Base-by-base conservation (phyloP, 2,329 filamentous ascomycete genomes). In the Phialophora chinensis region DNA sequence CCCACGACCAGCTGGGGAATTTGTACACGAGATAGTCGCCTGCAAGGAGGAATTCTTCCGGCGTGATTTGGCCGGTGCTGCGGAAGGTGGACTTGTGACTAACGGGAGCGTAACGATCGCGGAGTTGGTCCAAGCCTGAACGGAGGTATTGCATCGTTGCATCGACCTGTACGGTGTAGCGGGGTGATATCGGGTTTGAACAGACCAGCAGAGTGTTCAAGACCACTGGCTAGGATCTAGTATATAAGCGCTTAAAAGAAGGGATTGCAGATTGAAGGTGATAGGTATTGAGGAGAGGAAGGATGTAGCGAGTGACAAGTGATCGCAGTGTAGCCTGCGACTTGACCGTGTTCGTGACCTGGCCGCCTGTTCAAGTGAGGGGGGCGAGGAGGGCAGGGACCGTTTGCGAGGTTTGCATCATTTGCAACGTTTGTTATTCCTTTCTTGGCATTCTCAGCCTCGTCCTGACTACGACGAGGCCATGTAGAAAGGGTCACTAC, bases 1-100 rank as follows among this genome's bases (percentile, higher is more conserved):
- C 89, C 95, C 95, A 99, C 58, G 92, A 91, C 95, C 95, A 99
- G 66, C 94, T 96, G 8, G 94, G 95, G 81, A 99, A 99, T 83
- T 97, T 98, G 88, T 96, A 97, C 75, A 97, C 93, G 44, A 99
- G 88, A 78, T 98, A 99, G 82, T 99, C 95, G 74, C 95, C 95
- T 3, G 95, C 95, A 3, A 91, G 90, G 59, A 97, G 85, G 79
- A 99, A 99, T 84, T 99, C 95, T 76, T 97, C 94, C 20, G 94
- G 94, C 0, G 94, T 98, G 80, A 99, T 95, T 82, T 98, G 91
- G 72, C 95, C 95, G 4, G 93, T 97, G 74, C 88, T 86, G 74
- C 94, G 91, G 81, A 99, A 99, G 71, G 92, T 98, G 3, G 94
- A 98, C 60, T 88, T 96, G 79, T 96, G 90, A 66, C 88, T 89